These are phyloP conservation scores for Setaria viridis DNA, from an alignment of 202 grass and related monocot species.

Conservation along the genomic window DNA sequence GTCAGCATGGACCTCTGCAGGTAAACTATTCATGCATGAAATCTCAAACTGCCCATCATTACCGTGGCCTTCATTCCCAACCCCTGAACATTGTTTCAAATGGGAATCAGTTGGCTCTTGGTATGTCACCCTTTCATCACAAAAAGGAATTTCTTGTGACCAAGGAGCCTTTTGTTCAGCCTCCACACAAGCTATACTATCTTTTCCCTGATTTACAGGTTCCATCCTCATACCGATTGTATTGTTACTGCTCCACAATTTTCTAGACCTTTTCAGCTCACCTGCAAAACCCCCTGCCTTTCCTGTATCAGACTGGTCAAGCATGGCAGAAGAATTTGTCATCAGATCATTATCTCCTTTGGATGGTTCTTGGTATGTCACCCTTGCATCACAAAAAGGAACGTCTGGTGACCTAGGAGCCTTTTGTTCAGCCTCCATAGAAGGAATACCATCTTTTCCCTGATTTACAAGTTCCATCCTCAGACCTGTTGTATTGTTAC, in stretches of 20 bases:
- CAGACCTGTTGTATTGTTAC: constrained; percentile 31
- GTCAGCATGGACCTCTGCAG: constrained; percentile 36
- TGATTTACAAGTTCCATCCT: constrained; percentile 43
- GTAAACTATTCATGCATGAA: constrained; percentile 27
- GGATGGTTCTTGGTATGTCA: constrained; percentile 34
- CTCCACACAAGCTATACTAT: constrained; percentile 33
- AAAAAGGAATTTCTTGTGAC: constrained; percentile 35
- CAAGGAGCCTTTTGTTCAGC: constrained; percentile 33
- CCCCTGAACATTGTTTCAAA: constrained; percentile 33
- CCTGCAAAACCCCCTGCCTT: constrained; percentile 38
- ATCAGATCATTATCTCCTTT: not conserved
- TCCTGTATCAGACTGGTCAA: constrained; percentile 35
- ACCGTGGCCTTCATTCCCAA: constrained; percentile 22
- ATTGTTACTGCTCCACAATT: constrained; percentile 34
- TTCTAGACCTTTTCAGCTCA: constrained; percentile 41
- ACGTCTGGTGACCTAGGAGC: constrained; percentile 34
- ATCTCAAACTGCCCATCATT: constrained; percentile 35
- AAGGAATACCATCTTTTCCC: constrained; percentile 37
- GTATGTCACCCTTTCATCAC: constrained; percentile 33
- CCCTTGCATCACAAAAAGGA: constrained; percentile 33
- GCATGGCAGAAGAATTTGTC: constrained; percentile 2
- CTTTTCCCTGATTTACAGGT: constrained; percentile 41
- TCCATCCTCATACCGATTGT: constrained; percentile 37
- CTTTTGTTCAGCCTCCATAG: constrained; percentile 24
- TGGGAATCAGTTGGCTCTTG: constrained; percentile 34